phyloP scores from a whole-genome alignment of 495 filamentous ascomycete genomes.

The Hypoxylon trugodes region DNA sequence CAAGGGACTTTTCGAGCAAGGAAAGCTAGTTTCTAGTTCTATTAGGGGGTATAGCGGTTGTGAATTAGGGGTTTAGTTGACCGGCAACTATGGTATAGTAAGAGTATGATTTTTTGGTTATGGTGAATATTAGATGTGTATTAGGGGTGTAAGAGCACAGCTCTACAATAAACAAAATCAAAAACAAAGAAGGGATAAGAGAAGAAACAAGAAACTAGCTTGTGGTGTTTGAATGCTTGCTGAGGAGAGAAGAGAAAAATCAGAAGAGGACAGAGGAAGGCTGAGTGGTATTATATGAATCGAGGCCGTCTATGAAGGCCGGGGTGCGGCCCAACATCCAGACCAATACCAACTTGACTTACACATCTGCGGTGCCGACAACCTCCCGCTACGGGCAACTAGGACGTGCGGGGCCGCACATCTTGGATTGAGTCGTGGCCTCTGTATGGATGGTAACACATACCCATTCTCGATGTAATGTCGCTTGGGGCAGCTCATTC shows the following conservation, averaged over 20 bases:
- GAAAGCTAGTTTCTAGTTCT: constrained; percentile 57
- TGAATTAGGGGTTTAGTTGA: constrained; percentile 55
- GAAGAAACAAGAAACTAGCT: constrained; percentile 66
- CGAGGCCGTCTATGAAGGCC: constrained; percentile 38
- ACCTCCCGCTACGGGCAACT: constrained; percentile 29
- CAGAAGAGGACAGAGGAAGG: constrained; percentile 47
- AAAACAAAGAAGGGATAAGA: constrained; percentile 59
- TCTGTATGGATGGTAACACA: constrained; percentile 37
- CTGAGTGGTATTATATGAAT: constrained; percentile 58
- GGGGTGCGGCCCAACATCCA: constrained; percentile 32
- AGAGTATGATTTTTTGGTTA: constrained; percentile 50
- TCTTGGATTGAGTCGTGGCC: constrained; percentile 26
- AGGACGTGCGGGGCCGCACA: constrained; percentile 33
- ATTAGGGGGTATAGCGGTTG: constrained; percentile 49
- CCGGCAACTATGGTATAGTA: constrained; percentile 55
- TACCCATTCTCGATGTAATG: constrained; percentile 30
- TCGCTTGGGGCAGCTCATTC: constrained; percentile 33
- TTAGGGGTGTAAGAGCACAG: constrained; percentile 57
- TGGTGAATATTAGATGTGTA: constrained; percentile 42
- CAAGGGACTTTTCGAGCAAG: constrained; percentile 63
- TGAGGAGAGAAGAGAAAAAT: constrained; percentile 67
- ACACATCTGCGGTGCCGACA: constrained; percentile 23
- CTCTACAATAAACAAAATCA: constrained; percentile 56
- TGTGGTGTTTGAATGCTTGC: constrained; percentile 77
- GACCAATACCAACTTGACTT: constrained; percentile 20